Evolutionary conservation across 2,329 filamentous ascomycete species (phyloP).

Genomic region (Cercospora canescens): DNA sequence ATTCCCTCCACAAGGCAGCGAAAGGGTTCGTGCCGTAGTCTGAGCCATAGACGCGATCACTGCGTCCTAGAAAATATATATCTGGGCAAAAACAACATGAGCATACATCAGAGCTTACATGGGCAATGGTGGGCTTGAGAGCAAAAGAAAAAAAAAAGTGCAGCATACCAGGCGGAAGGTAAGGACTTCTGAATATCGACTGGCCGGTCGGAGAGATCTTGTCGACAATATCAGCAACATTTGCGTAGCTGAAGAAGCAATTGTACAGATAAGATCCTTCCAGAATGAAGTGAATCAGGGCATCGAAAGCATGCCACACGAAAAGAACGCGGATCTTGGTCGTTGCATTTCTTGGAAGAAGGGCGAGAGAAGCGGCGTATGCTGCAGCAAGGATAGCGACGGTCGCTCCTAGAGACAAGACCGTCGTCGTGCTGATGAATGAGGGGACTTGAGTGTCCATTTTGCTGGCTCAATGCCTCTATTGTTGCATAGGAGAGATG

Average conservation of each 20-base stretch:
- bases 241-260: constrained; percentile 75
- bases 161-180: constrained; percentile 41
- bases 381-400: constrained; percentile 56
- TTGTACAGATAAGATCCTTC: constrained; percentile 92
- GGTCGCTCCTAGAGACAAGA: constrained; percentile 56
- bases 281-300: constrained; percentile 85
- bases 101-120: not conserved
- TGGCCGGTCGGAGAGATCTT: not conserved
- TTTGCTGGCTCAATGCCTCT: not conserved
- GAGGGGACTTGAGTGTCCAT: constrained; percentile 12
- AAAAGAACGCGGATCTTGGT: constrained; percentile 73
- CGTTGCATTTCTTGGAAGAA: constrained; percentile 55
- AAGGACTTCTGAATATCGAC: constrained; percentile 31
- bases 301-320: constrained; percentile 93
- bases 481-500: not conserved
- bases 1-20: constrained; percentile 64
- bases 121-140: not conserved
- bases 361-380: constrained; percentile 48
- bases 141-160: not conserved
- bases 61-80: not conserved
- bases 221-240: constrained; percentile 30
- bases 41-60: constrained; percentile 55
- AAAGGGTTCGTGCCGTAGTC: constrained; percentile 57
- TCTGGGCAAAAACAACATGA: not conserved
- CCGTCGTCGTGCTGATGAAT: constrained; percentile 51